Conservation (phyloP, 2,329 filamentous ascomycete species). For the Sclerotiophoma versabilis region DNA sequence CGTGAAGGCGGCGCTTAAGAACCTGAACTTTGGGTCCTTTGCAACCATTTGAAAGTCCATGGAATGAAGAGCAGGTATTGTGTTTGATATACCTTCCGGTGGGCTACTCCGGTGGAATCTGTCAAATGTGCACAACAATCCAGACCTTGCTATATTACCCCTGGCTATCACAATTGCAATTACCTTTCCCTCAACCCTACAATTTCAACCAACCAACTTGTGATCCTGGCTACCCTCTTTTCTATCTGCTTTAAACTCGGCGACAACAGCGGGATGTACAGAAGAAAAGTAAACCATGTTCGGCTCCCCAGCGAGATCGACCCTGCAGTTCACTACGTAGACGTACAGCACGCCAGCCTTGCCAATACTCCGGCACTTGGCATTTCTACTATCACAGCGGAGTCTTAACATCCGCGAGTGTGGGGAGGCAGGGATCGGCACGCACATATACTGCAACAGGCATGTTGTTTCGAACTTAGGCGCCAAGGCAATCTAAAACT, state of each 20-base stretch:
- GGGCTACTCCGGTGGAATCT: neutral
- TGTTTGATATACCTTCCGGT: too few relatives aligned
- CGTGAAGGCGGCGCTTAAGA: conserved; percentile 46
- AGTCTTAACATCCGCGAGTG: neutral
- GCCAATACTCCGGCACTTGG: neutral
- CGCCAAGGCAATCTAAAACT: conserved; percentile 16
- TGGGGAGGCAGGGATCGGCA: conserved; percentile 5
- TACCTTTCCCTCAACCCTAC: neutral
- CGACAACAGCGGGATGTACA: neutral
- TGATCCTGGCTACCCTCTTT: neutral
- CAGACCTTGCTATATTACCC: neutral
- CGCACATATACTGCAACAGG: neutral
- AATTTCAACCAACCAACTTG: neutral
- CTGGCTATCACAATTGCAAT: neutral
- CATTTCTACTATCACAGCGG: neutral
- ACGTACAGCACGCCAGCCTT: neutral
- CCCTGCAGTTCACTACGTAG: neutral
- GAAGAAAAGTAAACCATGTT: neutral
- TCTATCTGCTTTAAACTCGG: too few relatives aligned
- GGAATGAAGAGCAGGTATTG: too few relatives aligned
- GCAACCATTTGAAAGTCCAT: neutral
- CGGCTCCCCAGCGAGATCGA: neutral
- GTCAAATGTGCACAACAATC: neutral
- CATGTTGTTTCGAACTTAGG: conserved; percentile 8
- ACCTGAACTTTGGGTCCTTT: neutral